A percentile compares a stretch with the other conserved stretches of the same genome.
Evolutionary conservation across 345 rosid genomes (phyloP).

Genomic region (Rubroshorea leprosula): DNA sequence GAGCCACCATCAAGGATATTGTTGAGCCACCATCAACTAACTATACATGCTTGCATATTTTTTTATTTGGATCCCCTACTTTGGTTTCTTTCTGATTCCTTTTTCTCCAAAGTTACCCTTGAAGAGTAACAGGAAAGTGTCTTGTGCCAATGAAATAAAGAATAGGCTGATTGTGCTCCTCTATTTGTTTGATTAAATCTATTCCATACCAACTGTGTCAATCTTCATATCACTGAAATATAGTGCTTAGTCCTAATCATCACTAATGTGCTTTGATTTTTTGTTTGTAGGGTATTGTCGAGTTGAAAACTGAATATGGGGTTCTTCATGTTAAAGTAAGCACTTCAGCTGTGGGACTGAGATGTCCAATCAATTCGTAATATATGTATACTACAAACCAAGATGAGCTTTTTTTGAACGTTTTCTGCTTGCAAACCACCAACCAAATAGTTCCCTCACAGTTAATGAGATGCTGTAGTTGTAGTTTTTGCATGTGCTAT

Average conservation of each 20-base stretch:
- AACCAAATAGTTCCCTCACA: not conserved
- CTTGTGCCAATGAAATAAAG: not conserved
- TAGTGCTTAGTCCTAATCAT: not conserved
- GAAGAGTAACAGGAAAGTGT: not conserved
- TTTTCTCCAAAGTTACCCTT: not conserved
- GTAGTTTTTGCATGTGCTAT: not conserved
- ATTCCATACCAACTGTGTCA: not conserved
- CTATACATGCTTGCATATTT: too few species aligned
- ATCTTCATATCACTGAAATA: not conserved
- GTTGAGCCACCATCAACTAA: too few species aligned
- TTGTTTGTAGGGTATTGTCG: constrained; percentile 65
- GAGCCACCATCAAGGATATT: not conserved
- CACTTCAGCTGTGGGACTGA: not conserved
- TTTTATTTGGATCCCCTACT: too few species aligned
- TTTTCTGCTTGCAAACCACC: not conserved
- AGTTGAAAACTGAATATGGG: constrained; percentile 71
- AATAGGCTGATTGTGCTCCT: not conserved
- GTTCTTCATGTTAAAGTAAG: constrained; percentile 74
- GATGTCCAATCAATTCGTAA: not conserved
- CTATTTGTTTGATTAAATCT: not conserved
- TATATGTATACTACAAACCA: not conserved
- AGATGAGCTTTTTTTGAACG: not conserved
- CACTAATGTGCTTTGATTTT: constrained; percentile 1
- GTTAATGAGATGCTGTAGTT: not conserved
- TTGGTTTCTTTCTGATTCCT: not conserved